Conservation (phyloP, 345 rosid genomes). For the Carallia brachiata region DNA sequence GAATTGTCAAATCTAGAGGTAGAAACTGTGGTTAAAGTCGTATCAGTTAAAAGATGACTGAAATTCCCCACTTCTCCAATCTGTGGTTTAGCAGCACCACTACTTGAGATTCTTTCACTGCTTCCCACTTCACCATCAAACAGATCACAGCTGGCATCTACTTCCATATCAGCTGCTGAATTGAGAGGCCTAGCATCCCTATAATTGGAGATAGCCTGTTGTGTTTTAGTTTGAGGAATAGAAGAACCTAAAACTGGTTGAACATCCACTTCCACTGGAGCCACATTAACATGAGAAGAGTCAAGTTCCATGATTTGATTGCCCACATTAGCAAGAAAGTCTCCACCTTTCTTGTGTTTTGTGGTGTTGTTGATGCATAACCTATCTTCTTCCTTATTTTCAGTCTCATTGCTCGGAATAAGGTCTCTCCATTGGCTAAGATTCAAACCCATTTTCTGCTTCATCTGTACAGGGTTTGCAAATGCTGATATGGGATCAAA, state of each 20-base stretch:
- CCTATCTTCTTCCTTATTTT: constrained; percentile 13
- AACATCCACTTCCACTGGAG: constrained; percentile 36
- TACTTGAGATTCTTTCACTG: constrained; percentile 16
- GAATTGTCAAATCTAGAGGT: constrained; percentile 27
- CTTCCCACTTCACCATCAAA: constrained; percentile 16
- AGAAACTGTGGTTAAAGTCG: constrained; percentile 22
- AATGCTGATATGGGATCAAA: constrained; percentile 44
- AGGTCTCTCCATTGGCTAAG: constrained; percentile 53
- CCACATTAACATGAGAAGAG: constrained; percentile 17
- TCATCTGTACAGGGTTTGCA: constrained; percentile 69
- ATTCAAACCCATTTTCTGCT: constrained; percentile 55
- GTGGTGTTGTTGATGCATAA: constrained; percentile 15
- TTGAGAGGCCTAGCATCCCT: constrained; percentile 13
- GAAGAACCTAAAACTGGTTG: constrained; percentile 12
- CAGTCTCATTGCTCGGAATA: constrained; percentile 22
- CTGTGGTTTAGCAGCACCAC: constrained; percentile 16
- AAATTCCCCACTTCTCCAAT: constrained; percentile 12
- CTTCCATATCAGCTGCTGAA: constrained; percentile 23
- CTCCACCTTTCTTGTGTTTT: constrained; percentile 17
- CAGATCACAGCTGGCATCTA: constrained; percentile 12
- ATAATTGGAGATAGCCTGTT: constrained; percentile 12
- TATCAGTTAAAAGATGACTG: constrained; percentile 9
- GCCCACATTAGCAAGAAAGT: constrained; percentile 5
- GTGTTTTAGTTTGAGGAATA: constrained; percentile 10
- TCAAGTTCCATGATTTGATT: constrained; percentile 6